Base-by-base conservation (phyloP, 306 rosid species). In the Prunus mongolica region DNA sequence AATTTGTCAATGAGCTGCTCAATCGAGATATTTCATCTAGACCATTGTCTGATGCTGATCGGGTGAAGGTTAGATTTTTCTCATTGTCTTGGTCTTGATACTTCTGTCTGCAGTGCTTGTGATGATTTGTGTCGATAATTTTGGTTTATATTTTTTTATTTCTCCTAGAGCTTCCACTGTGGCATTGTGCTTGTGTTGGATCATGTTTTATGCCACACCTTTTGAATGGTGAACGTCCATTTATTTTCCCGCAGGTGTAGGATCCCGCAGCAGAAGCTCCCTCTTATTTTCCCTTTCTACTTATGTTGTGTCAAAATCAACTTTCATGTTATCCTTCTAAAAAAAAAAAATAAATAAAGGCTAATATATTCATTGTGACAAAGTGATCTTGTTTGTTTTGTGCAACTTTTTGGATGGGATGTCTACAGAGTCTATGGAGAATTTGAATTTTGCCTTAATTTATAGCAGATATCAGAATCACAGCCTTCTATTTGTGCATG, bases 21-120 rank as follows among this genome's bases (percentile, higher is more conserved):
- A 89, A 83, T 51, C 87, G 97, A 62, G 99, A 95, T 79, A 91
- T 95, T 24, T 79, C 90, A 2, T 12, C 87, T n/a, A 83, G 99
- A 10, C 96, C 97, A 15, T 67, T 95, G 46, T 90, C 99, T 46
- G 99, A 95, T 89, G 82, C 97, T 66, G 99, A 95, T 57, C 90
- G 97, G 3, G 92, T 92, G 4, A 95, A 95, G 97, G 99, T 95
- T 27, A 61, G 89, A 60, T 65, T 73, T 76, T 61, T 24, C 58
- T 45, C 24, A 14, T 51, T 65, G 30, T 25, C 8, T 27, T 71
- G 73, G 49, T 30, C 20, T 34, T 79, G 8, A 52, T 47, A 28
- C 47, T n/a, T 79, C 22, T 8, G 18, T 32, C 44, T 8, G 47
- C 24, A 28, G 47, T 49, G 60, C 18, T 47, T 19, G 15, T 67